phyloP scores from a whole-genome alignment of 768 basidiomycete genomes.

The Hericium coralloides region DNA sequence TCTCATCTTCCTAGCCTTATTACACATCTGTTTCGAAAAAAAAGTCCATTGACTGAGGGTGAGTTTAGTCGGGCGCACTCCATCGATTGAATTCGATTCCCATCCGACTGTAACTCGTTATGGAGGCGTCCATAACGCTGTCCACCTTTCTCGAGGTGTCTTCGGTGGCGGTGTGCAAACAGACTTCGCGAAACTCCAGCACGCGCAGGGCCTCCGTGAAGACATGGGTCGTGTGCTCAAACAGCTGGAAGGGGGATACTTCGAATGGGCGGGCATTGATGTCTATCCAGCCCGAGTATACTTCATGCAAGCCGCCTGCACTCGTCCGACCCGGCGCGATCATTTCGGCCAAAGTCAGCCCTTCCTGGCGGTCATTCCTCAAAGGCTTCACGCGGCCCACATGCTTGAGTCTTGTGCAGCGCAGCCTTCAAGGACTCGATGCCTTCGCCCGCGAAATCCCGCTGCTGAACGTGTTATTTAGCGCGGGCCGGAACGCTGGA shows the following conservation, averaged over 20 bases:
- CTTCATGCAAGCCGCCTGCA: slow-evolving; percentile 45
- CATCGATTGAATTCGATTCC: no score
- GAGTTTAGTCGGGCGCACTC: no score
- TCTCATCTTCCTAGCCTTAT: no score
- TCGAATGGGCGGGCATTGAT: slow-evolving; percentile 42
- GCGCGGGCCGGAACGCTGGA: slow-evolving; percentile 36
- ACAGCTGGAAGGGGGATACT: slow-evolving; percentile 72
- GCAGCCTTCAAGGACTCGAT: slow-evolving; percentile 31
- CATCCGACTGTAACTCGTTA: slow-evolving; percentile 64
- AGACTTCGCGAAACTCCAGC: slow-evolving; percentile 68
- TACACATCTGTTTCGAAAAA: no score
- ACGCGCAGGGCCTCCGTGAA: slow-evolving; percentile 76
- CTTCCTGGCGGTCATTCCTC: slow-evolving; percentile 35
- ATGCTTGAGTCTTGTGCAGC: slow-evolving; percentile 38
- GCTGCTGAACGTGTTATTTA: slow-evolving; percentile 49
- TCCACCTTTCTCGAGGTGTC: slow-evolving; percentile 45
- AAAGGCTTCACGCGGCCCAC: slow-evolving; percentile 43
- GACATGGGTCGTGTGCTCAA: slow-evolving; percentile 76
- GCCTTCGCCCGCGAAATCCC: slow-evolving; percentile 49
- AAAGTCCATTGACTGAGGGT: no score
- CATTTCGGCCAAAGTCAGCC: slow-evolving; percentile 72
- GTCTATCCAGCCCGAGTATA: slow-evolving; percentile 69
- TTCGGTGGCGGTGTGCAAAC: slow-evolving; percentile 23
- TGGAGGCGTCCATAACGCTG: slow-evolving; percentile 69
- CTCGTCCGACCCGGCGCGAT: slow-evolving; percentile 50